These are phyloP conservation scores for Bipolaris zeicola DNA, from an alignment of 2,329 filamentous ascomycete species.

Conservation along the genomic window DNA sequence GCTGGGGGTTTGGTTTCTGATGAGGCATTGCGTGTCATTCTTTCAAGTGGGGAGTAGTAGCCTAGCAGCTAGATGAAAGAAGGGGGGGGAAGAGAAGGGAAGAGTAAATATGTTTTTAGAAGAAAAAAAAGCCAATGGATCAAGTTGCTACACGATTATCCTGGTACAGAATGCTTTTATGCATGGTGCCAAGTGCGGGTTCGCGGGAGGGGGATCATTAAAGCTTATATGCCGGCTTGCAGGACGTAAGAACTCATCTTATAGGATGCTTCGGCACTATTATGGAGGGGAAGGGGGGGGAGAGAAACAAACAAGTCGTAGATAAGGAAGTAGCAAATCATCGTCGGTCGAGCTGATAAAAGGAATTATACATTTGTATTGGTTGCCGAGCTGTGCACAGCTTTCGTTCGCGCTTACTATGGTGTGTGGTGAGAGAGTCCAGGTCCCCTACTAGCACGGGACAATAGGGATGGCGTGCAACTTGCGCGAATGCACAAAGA, in stretches of 20 bases:
- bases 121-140: no score
- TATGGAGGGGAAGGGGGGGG: background rate
- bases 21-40: no score
- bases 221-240: conserved; percentile 9
- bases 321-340: conserved; percentile 5
- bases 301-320: background rate
- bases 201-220: background rate
- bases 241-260: background rate
- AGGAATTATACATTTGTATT: background rate
- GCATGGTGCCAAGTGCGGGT: background rate
- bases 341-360: background rate
- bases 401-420: background rate
- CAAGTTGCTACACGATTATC: background rate
- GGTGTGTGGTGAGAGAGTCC: no score
- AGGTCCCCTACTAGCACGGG: no score
- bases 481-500: no score
- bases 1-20: conserved; percentile 3
- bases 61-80: no score
- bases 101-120: no score
- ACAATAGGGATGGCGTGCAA: background rate
- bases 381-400: background rate
- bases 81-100: no score
- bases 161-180: conserved; percentile 13
- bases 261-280: conserved; percentile 3
- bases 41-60: no score